These are phyloP conservation scores for Limonium bicolor DNA, from an alignment of 148 eudicot species.

Conservation along the genomic window DNA sequence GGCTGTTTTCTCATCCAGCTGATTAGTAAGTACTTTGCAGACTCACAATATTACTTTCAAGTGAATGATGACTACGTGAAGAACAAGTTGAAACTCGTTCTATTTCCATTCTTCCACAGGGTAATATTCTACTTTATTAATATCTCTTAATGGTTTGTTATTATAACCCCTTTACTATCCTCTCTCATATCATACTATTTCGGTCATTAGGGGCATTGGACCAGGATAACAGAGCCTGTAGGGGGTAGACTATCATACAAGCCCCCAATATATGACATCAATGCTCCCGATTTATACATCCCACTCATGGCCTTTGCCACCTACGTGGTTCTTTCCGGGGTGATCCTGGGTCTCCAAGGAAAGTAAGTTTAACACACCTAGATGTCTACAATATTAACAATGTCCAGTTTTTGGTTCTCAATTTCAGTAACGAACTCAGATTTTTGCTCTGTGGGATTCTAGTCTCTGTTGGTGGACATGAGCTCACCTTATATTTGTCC, in stretches of 20 bases:
- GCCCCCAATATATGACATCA: slow-evolving; percentile 86
- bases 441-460: not conserved
- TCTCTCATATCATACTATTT: slow-evolving; percentile 1
- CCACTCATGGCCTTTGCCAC: slow-evolving; percentile 94
- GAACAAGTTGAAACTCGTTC: slow-evolving; percentile 88
- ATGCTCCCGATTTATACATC: slow-evolving; percentile 90
- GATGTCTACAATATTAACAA: not conserved
- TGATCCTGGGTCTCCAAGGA: slow-evolving; percentile 69
- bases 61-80: slow-evolving; percentile 92
- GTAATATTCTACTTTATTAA: slow-evolving; percentile 25
- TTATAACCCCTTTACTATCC: not conserved
- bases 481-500: not conserved
- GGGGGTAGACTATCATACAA: slow-evolving; percentile 93
- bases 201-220: slow-evolving; percentile 71
- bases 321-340: slow-evolving; percentile 75
- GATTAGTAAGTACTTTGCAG: slow-evolving; percentile 86
- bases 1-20: slow-evolving; percentile 13
- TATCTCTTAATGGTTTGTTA: not conserved
- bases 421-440: not conserved
- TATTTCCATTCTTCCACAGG: slow-evolving; percentile 88
- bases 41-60: slow-evolving; percentile 95
- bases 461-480: too few relatives aligned
- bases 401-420: not conserved
- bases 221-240: slow-evolving; percentile 93
- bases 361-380: slow-evolving; percentile 39